Evolutionary conservation across 2,329 filamentous ascomycete species (phyloP).

Genomic region (Ophiosphaerella korrae): DNA sequence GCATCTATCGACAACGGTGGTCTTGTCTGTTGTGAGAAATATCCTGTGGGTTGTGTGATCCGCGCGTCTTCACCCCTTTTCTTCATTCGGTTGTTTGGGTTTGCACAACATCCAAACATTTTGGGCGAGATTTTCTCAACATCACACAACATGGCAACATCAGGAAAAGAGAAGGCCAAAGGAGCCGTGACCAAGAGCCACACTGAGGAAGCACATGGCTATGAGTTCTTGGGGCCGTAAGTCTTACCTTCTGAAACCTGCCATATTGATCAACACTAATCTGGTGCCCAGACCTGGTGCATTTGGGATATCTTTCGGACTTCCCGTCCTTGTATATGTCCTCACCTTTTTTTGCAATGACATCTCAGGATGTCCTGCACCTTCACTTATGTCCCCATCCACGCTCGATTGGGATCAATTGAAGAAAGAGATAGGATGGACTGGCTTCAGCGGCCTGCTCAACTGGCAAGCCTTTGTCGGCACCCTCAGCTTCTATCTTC

Average conservation of each 20-base stretch:
- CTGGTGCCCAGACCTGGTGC: conserved; percentile 68
- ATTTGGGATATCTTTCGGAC: conserved; percentile 75
- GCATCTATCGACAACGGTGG: conserved; percentile 2
- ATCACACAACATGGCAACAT: conserved; percentile 30
- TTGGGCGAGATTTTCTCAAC: not conserved
- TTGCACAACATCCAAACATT: conserved; percentile 6
- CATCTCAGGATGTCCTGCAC: conserved; percentile 85
- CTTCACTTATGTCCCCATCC: conserved; percentile 75
- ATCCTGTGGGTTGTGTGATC: conserved; percentile 4
- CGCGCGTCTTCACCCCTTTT: conserved; percentile 18
- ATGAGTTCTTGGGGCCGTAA: conserved; percentile 50
- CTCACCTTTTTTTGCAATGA: conserved; percentile 92
- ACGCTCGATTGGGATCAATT: conserved; percentile 73
- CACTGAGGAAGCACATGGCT: conserved; percentile 43
- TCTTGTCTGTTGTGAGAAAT: not conserved
- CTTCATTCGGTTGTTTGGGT: conserved; percentile 6
- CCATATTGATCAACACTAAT: conserved; percentile 14
- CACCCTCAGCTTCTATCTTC: conserved; percentile 75
- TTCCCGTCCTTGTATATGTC: conserved; percentile 78
- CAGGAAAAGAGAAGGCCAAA: conserved; percentile 19
- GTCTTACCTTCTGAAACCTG: conserved; percentile 13
- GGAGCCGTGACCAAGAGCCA: conserved; percentile 15
- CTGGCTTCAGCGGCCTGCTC: conserved; percentile 72
- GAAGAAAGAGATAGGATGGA: conserved; percentile 84
- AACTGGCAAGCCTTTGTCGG: conserved; percentile 73